Evolutionary conservation across 306 rosid species (phyloP).

Genomic region (Citrullus amarus): DNA sequence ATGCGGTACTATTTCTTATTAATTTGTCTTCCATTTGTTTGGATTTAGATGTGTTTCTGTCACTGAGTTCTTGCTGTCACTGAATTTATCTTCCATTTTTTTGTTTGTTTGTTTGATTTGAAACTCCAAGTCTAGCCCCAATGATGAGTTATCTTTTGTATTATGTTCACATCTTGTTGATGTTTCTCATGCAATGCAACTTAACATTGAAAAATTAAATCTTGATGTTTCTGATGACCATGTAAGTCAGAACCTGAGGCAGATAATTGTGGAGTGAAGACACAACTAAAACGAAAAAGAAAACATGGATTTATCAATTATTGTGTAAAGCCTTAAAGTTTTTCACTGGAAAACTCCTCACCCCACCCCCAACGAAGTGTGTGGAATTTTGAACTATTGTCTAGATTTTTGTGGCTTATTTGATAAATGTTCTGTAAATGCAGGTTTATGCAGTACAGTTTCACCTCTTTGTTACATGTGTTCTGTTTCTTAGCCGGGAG

Average conservation of each 20-base stretch:
- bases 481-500: conserved; percentile 92
- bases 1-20: conserved; percentile 41
- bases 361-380: neutral
- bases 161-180: neutral
- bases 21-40: neutral
- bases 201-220: neutral
- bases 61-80: neutral
- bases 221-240: neutral
- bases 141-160: neutral
- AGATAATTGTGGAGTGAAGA: neutral
- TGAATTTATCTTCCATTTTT: neutral
- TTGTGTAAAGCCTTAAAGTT: neutral
- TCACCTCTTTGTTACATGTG: conserved; percentile 77
- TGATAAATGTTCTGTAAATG: conserved; percentile 5
- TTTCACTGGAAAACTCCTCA: neutral
- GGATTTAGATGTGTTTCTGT: neutral
- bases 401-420: neutral
- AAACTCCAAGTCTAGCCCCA: neutral
- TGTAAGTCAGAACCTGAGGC: neutral
- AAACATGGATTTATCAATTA: neutral
- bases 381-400: neutral
- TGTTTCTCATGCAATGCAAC: neutral
- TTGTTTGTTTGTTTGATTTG: neutral
- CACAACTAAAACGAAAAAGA: neutral
- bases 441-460: conserved; percentile 90